Base-by-base conservation (phyloP, 768 basidiomycete genomes). In the Suillus clintonianus region DNA sequence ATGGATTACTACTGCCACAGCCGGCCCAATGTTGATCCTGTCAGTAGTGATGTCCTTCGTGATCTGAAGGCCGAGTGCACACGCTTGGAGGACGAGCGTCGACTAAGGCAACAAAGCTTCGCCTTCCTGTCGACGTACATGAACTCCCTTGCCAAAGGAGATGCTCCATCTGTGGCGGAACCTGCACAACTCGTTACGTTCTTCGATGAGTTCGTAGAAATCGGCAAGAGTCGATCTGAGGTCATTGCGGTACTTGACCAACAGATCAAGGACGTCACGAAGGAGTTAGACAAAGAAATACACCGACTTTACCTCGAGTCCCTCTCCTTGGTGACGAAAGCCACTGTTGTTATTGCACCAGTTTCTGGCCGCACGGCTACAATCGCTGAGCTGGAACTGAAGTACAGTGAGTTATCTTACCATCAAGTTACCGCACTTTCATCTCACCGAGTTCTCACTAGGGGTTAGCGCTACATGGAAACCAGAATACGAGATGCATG, bases 101-200 rank as follows among this genome's bases (percentile, higher is more conserved):
- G 62, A 1, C 41, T 71, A 59, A 69, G 68, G 48, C 62, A 71
- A 36, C 62, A 69, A 37, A 64, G 69, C 45, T 58, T 71, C 57
- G 48, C 58, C 11, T 73, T 73, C 48, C 62, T 73, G 30, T 69
- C 72, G 5, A 73, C 71, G 2, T 71, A 69, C 32, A 73, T 71
- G 67, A 65, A 73, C 47, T 72, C 71, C 22, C 67, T 72, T 22
- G 71, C 71, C 8, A 62, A 71, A 47, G 71, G 65, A 64, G 67
- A 71, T n/a, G 59, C 48, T 27, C 37, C 64, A 0, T 6, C 1
- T 3, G 61, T 65, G 15, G 43, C 53, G 0, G 67, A 67, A 22
- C 67, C 69, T n/a, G 60, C 67, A 22, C 69, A 64, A 32, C 66
- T 72, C 48, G 61, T 67, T 5, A 37, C 63, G 3, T 67, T 69